A percentile compares a stretch with the other conserved stretches of the same genome.
These are phyloP conservation scores for Chrysoporthe deuterocubensis DNA, from an alignment of 2,329 filamentous ascomycete species.

Conservation along the genomic window DNA sequence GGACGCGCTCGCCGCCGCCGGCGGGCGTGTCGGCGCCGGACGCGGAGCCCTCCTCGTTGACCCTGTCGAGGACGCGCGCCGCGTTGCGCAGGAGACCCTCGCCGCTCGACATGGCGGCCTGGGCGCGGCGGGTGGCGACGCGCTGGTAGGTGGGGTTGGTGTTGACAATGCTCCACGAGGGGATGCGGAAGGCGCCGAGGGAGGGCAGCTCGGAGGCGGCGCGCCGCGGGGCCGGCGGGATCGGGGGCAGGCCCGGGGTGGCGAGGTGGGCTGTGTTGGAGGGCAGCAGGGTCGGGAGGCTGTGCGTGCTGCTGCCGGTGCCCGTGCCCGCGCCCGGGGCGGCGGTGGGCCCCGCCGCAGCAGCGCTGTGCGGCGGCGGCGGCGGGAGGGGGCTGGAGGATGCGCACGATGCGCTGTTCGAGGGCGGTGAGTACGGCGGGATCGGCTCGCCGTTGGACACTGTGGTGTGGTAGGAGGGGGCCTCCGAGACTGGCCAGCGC, in stretches of 20 bases:
- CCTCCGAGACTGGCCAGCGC: slow-evolving; percentile 59
- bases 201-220: slow-evolving; percentile 44
- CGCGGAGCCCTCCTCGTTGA: slow-evolving; percentile 39
- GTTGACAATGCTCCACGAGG: slow-evolving; percentile 60
- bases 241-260: slow-evolving; percentile 52
- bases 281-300: slow-evolving; percentile 32
- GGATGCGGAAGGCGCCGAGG: slow-evolving; percentile 59
- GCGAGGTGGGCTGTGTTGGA: slow-evolving; percentile 43
- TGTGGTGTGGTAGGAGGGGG: slow-evolving; percentile 64
- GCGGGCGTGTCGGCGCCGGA: slow-evolving; percentile 22
- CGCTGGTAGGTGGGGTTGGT: slow-evolving; percentile 64
- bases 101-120: slow-evolving; percentile 41
- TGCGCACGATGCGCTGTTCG: slow-evolving; percentile 17
- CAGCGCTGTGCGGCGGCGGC: slow-evolving; percentile 22
- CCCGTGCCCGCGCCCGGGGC: not conserved
- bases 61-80: slow-evolving; percentile 39
- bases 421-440: slow-evolving; percentile 55
- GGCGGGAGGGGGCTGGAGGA: slow-evolving; percentile 5
- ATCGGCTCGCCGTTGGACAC: slow-evolving; percentile 49
- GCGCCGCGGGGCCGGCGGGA: slow-evolving; percentile 43
- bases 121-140: slow-evolving; percentile 64
- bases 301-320: slow-evolving; percentile 18
- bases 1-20: slow-evolving; percentile 35
- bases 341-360: not conserved
- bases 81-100: slow-evolving; percentile 38